phyloP scores from a whole-genome alignment of 495 filamentous ascomycete genomes.

The Aspergillus bertholletiae region DNA sequence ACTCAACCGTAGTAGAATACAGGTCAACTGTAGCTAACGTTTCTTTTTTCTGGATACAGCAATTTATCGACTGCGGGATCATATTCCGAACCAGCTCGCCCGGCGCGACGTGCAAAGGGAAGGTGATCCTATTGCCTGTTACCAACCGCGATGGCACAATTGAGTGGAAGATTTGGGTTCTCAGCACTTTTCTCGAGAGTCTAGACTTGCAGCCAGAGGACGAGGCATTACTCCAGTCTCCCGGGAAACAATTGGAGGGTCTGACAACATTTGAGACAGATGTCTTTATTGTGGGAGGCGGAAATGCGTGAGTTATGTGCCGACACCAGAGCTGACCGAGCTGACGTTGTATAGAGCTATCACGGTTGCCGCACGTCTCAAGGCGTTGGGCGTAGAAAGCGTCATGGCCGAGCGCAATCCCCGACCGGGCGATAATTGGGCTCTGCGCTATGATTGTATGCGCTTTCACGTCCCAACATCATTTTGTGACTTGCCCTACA shows the following conservation, averaged over 20 bases:
- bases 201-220: conserved; percentile 17
- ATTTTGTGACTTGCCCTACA: conserved; percentile 16
- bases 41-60: conserved; percentile 7
- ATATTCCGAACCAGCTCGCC: conserved; percentile 15
- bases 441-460: conserved; percentile 30
- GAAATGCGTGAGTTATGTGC: conserved; percentile 19
- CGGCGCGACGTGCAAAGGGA: conserved; percentile 14
- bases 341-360: conserved; percentile 9
- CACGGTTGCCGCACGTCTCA: conserved; percentile 30
- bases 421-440: conserved; percentile 35
- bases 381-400: conserved; percentile 28
- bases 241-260: not conserved
- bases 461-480: conserved; percentile 31
- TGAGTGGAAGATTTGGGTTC: conserved; percentile 22
- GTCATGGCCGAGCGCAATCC: conserved; percentile 30
- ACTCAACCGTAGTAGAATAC: not conserved
- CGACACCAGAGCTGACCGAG: not conserved
- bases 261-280: conserved; percentile 11
- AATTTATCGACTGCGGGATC: conserved; percentile 24
- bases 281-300: conserved; percentile 23
- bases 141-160: conserved; percentile 3
- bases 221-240: conserved; percentile 1
- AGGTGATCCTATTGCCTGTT: conserved; percentile 17
- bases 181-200: conserved; percentile 17
- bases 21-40: not conserved